A percentile compares a stretch with the other conserved stretches of the same genome.
phyloP scores from a whole-genome alignment of 1,284 basidiomycete species.

The Ganoderma resinaceum region DNA sequence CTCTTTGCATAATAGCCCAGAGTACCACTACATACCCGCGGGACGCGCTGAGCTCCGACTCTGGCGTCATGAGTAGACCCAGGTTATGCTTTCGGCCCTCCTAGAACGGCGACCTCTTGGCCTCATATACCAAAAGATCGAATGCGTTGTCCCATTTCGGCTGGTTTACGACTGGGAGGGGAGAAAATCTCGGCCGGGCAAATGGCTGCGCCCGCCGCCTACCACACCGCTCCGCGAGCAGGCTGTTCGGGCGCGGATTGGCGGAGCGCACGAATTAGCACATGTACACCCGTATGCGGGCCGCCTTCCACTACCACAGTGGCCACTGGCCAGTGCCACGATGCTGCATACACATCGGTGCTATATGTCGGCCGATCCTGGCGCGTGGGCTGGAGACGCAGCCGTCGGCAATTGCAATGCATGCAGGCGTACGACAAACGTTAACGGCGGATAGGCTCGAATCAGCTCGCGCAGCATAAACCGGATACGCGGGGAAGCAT shows the following conservation, averaged over 20 bases:
- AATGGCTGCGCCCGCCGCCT: not conserved
- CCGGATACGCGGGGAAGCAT: not conserved
- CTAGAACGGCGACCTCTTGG: not conserved
- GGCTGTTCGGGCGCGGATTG: not conserved
- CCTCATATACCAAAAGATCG: not conserved
- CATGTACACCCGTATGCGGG: not conserved
- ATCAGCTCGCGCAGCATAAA: not conserved
- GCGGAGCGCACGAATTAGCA: not conserved
- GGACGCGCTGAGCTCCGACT: not conserved
- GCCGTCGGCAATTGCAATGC: not conserved
- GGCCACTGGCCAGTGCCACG: not conserved
- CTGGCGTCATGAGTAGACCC: not conserved
- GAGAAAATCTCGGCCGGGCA: not conserved
- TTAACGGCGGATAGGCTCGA: not conserved
- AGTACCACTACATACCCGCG: not conserved
- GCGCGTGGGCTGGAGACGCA: not conserved
- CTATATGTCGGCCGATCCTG: not conserved
- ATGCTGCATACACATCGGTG: not conserved
- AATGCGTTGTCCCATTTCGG: not conserved
- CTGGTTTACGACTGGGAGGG: not conserved
- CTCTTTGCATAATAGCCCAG: not conserved
- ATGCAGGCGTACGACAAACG: not conserved
- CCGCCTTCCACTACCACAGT: not conserved
- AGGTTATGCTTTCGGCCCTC: not conserved
- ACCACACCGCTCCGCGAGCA: not conserved